These are phyloP conservation scores for Yamadazyma nakazawae DNA, from an alignment of 805 yeast genomes.

Conservation along the genomic window DNA sequence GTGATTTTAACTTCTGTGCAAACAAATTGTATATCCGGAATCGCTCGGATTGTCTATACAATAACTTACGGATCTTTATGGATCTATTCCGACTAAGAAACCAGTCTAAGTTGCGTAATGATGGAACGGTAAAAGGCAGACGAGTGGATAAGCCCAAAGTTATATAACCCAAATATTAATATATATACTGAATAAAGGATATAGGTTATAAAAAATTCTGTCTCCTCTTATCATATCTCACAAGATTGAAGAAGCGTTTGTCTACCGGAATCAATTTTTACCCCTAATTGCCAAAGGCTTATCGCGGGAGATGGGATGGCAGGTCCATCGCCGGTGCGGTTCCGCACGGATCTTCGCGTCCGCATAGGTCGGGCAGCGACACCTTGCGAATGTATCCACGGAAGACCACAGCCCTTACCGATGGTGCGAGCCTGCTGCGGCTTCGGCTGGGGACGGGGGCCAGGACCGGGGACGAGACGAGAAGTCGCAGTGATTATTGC, in stretches of 20 bases:
- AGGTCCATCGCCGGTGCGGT: not conserved
- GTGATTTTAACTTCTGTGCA: not conserved
- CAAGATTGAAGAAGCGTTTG: slow-evolving; percentile 5
- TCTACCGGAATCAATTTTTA: not conserved
- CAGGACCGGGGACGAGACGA: not conserved
- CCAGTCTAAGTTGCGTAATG: not conserved
- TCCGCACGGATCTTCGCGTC: too few relatives aligned
- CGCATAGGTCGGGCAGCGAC: too few relatives aligned
- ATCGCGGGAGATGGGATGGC: too few relatives aligned
- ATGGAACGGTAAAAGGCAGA: not conserved
- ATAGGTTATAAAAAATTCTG: too few relatives aligned
- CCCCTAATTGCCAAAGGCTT: slow-evolving; percentile 1
- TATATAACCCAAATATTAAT: too few relatives aligned
- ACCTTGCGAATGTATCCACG: too few relatives aligned
- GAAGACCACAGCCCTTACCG: too few relatives aligned
- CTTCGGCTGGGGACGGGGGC: not conserved
- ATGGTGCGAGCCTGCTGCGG: not conserved
- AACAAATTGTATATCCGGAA: not conserved
- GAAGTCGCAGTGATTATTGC: not conserved
- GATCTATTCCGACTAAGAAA: not conserved
- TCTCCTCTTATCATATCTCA: slow-evolving; percentile 11
- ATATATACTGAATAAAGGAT: too few relatives aligned
- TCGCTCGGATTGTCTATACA: not conserved
- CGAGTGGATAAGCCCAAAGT: too few relatives aligned
- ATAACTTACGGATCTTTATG: not conserved